Conservation (phyloP, 768 basidiomycete species). For the Suillus placidus region DNA sequence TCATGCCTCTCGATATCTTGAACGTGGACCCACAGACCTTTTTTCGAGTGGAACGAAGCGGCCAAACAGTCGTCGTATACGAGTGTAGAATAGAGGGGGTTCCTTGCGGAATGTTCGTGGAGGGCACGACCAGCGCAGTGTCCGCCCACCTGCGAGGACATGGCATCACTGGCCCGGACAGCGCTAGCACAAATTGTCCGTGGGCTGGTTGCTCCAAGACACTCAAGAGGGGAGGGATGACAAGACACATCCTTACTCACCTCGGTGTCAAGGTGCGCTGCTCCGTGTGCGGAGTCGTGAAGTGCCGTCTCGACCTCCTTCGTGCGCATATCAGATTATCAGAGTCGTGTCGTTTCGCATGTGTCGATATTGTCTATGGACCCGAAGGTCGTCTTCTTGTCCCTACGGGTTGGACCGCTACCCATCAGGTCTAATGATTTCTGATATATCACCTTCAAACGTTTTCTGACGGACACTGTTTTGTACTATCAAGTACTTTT, state of each 20-base stretch:
- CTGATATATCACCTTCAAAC: background rate
- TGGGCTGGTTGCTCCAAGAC: slow-evolving; percentile 7
- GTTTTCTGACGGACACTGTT: background rate
- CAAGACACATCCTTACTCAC: slow-evolving; percentile 14
- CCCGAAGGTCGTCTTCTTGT: background rate
- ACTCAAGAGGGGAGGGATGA: background rate
- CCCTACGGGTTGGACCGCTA: background rate
- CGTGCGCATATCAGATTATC: background rate
- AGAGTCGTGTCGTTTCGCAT: background rate
- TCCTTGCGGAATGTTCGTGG: background rate
- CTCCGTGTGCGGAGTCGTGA: slow-evolving; percentile 2
- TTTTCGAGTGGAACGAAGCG: background rate
- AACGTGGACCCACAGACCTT: background rate
- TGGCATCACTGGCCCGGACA: background rate
- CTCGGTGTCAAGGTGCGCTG: slow-evolving; percentile 4
- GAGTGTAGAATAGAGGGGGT: background rate
- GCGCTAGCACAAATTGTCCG: background rate
- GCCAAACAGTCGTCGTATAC: background rate
- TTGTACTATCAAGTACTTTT: no score
- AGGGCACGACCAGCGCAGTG: slow-evolving; percentile 5
- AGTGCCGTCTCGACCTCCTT: background rate
- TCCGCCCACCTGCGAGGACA: slow-evolving; percentile 12
- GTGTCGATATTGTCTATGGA: background rate
- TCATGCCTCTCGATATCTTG: background rate
- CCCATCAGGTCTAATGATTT: background rate